Percentiles rank a stretch among this genome's conserved stretches.
Conservation (phyloP, 2,329 filamentous ascomycete species). For the Ceratocystis destructans region DNA sequence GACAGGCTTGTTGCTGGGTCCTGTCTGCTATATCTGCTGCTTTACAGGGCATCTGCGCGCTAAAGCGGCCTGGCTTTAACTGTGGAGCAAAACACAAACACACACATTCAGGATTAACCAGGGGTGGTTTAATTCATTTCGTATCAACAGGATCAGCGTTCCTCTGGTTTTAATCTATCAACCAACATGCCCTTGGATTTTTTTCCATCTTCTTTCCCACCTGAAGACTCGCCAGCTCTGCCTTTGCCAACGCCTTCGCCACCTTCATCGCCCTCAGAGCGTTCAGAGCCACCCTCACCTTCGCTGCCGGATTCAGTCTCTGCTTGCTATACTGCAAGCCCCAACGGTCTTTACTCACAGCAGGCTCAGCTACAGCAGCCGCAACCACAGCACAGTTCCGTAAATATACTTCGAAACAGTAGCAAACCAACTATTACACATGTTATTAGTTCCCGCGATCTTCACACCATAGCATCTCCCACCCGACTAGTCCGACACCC, state of each 20-base stretch:
- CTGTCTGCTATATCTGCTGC: not conserved
- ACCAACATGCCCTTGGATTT: not conserved
- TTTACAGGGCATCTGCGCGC: not conserved
- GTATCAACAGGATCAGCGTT: not conserved
- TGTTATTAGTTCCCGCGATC: not conserved
- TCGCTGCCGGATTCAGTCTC: slow-evolving; percentile 2
- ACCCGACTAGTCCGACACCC: slow-evolving; percentile 1
- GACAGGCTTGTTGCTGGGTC: not conserved
- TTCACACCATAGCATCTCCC: not conserved
- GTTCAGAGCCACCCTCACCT: too few species aligned
- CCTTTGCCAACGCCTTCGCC: not conserved
- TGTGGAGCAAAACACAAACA: not conserved
- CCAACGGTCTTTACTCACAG: not conserved
- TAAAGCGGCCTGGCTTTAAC: not conserved
- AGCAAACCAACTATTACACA: not conserved
- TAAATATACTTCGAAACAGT: not conserved
- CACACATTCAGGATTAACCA: not conserved
- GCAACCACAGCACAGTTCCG: not conserved
- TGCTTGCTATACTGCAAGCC: not conserved
- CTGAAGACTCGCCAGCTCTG: not conserved
- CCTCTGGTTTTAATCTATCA: not conserved
- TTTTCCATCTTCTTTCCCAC: not conserved
- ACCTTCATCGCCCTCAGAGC: not conserved
- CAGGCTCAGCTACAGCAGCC: not conserved
- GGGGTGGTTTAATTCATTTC: not conserved